Conservation (phyloP, 2,329 filamentous ascomycete species). For the Pezizomycotina sp. region DNA sequence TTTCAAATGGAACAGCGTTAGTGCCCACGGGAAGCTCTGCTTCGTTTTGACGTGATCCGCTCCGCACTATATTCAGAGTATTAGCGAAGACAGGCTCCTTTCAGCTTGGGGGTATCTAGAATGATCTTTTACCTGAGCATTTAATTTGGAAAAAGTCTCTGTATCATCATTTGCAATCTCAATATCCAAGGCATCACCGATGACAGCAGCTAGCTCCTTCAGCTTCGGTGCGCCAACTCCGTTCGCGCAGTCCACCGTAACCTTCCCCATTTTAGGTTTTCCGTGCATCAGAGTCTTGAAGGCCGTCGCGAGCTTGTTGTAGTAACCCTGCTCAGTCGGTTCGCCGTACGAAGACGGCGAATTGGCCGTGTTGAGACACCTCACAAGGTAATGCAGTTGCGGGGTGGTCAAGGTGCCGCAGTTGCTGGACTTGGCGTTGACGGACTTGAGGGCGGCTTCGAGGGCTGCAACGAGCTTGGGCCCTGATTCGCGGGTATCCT, state of each 20-base stretch:
- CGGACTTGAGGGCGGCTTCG: slow-evolving; percentile 60
- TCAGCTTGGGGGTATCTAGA: neutral
- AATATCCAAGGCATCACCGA: slow-evolving; percentile 59
- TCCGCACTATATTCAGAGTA: slow-evolving; percentile 46
- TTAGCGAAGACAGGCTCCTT: neutral
- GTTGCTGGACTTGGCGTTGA: slow-evolving; percentile 58
- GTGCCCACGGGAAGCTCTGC: slow-evolving; percentile 76
- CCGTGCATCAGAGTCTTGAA: slow-evolving; percentile 70
- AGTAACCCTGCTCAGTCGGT: slow-evolving; percentile 81
- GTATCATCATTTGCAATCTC: slow-evolving; percentile 88
- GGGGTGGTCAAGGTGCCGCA: slow-evolving; percentile 88
- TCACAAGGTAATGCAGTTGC: slow-evolving; percentile 92
- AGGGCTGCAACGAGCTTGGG: slow-evolving; percentile 66
- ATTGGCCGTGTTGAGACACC: slow-evolving; percentile 82
- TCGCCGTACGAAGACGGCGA: slow-evolving; percentile 77
- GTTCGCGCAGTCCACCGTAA: slow-evolving; percentile 91
- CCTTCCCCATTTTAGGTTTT: slow-evolving; percentile 47
- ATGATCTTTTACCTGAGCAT: slow-evolving; percentile 57
- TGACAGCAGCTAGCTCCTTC: slow-evolving; percentile 64
- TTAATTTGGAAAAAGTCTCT: slow-evolving; percentile 72
- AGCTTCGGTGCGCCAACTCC: slow-evolving; percentile 90
- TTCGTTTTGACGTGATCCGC: slow-evolving; percentile 96
- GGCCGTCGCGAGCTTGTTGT: slow-evolving; percentile 72
- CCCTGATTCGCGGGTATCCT: slow-evolving; percentile 86
- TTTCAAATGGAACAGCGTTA: slow-evolving; percentile 56